A percentile compares a stretch with the other conserved stretches of the same genome.
These are phyloP conservation scores for Babesia bigemina DNA, from an alignment of 169 alveolate genomes.

Conservation along the genomic window DNA sequence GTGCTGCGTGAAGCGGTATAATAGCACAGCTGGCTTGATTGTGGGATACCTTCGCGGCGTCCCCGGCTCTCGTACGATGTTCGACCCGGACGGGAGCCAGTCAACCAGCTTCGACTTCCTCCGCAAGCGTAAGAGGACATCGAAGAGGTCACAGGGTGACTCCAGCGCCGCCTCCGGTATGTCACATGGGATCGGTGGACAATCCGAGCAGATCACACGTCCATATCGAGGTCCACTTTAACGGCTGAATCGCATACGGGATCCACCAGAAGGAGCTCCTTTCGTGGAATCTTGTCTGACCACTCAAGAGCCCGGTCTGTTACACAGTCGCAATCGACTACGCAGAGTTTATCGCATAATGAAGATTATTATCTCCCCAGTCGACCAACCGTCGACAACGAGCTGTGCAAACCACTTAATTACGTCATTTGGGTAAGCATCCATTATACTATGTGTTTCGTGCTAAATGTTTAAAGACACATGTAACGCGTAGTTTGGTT, in stretches of 20 bases:
- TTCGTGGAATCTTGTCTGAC: slow-evolving; percentile 53
- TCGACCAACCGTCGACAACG: slow-evolving; percentile 37
- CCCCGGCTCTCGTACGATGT: slow-evolving; percentile 30
- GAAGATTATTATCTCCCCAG: slow-evolving; percentile 47
- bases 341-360: slow-evolving; percentile 9
- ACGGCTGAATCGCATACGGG: slow-evolving; percentile 11
- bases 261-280: slow-evolving; percentile 34
- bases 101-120: slow-evolving; percentile 60
- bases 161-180: slow-evolving; percentile 3
- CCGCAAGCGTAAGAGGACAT: slow-evolving; percentile 39
- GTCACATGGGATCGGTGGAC: neutral
- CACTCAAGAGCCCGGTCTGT: slow-evolving; percentile 9
- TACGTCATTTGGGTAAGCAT: slow-evolving; percentile 55
- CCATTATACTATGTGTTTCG: neutral
- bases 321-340: neutral
- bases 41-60: neutral
- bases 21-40: neutral
- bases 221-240: slow-evolving; percentile 15
- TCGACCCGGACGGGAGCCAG: slow-evolving; percentile 30
- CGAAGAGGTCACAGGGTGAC: neutral
- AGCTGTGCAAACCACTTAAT: slow-evolving; percentile 52
- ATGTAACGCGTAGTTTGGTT: neutral
- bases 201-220: slow-evolving; percentile 5
- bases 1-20: neutral
- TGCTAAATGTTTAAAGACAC: neutral